A percentile compares a stretch with the other conserved stretches of the same genome.
Conservation (phyloP, 2,329 filamentous ascomycete genomes). For the Blastomyces emzantsi region DNA sequence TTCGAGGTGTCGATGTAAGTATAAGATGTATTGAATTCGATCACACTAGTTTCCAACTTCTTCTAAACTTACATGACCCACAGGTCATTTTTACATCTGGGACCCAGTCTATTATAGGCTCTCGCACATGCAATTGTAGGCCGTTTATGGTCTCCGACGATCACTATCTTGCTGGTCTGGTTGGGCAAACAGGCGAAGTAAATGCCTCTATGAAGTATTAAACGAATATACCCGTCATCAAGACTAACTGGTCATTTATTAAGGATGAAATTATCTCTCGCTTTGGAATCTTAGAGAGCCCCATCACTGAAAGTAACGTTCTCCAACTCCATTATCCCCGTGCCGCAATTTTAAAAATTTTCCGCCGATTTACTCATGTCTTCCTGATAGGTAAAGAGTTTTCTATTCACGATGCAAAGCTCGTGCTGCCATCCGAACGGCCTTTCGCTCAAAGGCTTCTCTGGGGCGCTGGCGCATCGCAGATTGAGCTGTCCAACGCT, state of each 20-base stretch:
- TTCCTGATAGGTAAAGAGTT: not conserved
- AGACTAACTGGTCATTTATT: not conserved
- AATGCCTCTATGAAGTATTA: not conserved
- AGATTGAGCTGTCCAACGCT: not conserved
- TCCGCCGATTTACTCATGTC: not conserved
- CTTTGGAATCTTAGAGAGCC: constrained; percentile 6
- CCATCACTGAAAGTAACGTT: not conserved
- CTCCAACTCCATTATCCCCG: not conserved
- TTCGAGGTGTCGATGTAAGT: constrained; percentile 6
- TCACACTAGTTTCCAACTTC: not conserved
- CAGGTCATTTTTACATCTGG: not conserved
- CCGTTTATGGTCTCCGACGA: not conserved
- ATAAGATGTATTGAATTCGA: not conserved
- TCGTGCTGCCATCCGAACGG: not conserved
- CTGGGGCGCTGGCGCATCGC: not conserved
- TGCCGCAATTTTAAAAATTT: not conserved
- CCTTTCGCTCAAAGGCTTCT: not conserved
- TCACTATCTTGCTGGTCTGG: constrained; percentile 5
- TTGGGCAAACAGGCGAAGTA: constrained; percentile 6
- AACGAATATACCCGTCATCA: not conserved
- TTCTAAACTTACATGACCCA: not conserved
- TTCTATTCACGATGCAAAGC: not conserved
- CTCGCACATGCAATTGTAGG: not conserved
- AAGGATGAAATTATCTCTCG: constrained; percentile 10
- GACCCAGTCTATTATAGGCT: not conserved